phyloP scores from a whole-genome alignment of 495 filamentous ascomycete species.

The Wilcoxina mikolae region DNA sequence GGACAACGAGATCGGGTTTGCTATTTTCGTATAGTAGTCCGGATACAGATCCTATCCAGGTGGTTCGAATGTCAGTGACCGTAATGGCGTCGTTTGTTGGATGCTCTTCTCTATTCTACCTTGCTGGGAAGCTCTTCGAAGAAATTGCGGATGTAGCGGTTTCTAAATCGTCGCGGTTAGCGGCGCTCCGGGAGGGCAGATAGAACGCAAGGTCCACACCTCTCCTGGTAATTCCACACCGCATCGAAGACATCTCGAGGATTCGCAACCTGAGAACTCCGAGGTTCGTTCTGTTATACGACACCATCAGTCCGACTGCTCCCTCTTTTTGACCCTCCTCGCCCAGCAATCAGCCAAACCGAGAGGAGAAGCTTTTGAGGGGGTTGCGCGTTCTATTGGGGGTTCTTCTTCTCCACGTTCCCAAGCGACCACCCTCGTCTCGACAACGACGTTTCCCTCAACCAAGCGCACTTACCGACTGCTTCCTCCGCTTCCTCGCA shows the following conservation, averaged over 20 bases:
- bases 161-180: conserved; percentile 17
- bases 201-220: conserved; percentile 12
- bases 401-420: conserved; percentile 8
- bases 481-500: conserved; percentile 31
- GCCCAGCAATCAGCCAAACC: not conserved
- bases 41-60: conserved; percentile 32
- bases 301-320: not conserved
- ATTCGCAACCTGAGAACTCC: not conserved
- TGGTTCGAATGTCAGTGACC: not conserved
- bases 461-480: conserved; percentile 30
- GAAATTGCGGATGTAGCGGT: conserved; percentile 24
- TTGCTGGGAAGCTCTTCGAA: conserved; percentile 26
- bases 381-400: not conserved
- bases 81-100: not conserved
- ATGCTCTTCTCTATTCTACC: conserved; percentile 9
- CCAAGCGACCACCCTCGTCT: conserved; percentile 16
- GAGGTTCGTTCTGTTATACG: conserved; percentile 2
- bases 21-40: conserved; percentile 43
- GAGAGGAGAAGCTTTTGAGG: not conserved
- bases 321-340: not conserved
- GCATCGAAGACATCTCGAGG: conserved; percentile 21
- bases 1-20: conserved; percentile 41
- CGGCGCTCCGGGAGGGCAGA: not conserved
- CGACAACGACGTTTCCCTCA: conserved; percentile 4
- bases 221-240: conserved; percentile 27